These are phyloP conservation scores for Leucoagaricus sp. DNA, from an alignment of 1,284 basidiomycete genomes.

Conservation along the genomic window DNA sequence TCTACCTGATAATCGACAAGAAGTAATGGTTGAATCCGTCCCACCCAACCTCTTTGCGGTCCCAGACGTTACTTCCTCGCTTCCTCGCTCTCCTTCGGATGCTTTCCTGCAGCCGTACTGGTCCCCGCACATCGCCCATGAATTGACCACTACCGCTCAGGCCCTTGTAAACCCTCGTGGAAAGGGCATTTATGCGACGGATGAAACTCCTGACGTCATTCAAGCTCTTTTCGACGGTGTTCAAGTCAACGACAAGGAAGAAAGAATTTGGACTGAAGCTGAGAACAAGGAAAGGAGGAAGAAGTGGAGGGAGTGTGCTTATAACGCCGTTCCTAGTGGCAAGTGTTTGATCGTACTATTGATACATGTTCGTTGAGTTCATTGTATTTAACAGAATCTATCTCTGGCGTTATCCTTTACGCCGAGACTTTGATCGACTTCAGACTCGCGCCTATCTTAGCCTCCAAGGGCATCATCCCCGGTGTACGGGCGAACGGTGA, in stretches of 20 bases:
- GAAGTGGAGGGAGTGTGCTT: conserved; percentile 46
- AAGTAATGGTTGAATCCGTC: conserved; percentile 20
- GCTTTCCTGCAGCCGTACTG: conserved; percentile 44
- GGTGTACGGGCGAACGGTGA: conserved; percentile 54
- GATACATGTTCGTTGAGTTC: neutral
- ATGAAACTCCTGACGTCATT: conserved; percentile 49
- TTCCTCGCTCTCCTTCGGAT: conserved; percentile 23
- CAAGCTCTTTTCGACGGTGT: conserved; percentile 36
- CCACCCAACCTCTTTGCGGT: conserved; percentile 29
- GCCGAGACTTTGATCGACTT: conserved; percentile 50
- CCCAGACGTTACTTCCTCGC: conserved; percentile 23
- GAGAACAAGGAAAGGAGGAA: conserved; percentile 41
- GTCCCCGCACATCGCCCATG: conserved; percentile 39
- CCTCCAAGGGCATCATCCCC: conserved; percentile 46
- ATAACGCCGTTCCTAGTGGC: conserved; percentile 45
- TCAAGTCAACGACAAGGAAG: conserved; percentile 26
- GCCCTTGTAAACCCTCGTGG: conserved; percentile 48
- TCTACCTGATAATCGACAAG: neutral
- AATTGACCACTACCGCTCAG: conserved; percentile 43
- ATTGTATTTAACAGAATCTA: conserved; percentile 36
- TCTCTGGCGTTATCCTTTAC: conserved; percentile 53
- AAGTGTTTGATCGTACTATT: conserved; percentile 6
- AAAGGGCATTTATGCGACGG: conserved; percentile 56
- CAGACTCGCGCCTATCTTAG: conserved; percentile 43
- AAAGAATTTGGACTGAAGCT: conserved; percentile 28